A percentile compares a stretch with the other conserved stretches of the same genome.
phyloP scores from a whole-genome alignment of 192 early-diverging fungal species.

The Linnemannia zychae region DNA sequence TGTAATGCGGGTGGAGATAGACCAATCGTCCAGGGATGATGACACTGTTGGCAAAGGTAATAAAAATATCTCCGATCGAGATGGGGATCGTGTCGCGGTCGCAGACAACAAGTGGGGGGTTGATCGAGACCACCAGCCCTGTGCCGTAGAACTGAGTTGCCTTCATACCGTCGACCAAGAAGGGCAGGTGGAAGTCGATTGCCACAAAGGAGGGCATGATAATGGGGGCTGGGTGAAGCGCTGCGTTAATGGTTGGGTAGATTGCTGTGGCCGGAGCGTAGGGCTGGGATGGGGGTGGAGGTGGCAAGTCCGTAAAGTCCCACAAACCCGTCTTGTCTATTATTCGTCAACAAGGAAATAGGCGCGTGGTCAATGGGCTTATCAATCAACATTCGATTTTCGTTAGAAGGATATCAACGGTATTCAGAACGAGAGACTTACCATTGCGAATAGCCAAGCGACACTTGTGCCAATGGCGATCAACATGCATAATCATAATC shows the following conservation, averaged over 20 bases:
- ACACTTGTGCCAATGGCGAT: constrained; percentile 91
- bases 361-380: no score
- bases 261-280: constrained; percentile 77
- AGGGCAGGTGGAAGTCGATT: constrained; percentile 86
- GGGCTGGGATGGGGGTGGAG: constrained; percentile 63
- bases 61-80: constrained; percentile 80
- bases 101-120: constrained; percentile 85
- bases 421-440: constrained; percentile 24
- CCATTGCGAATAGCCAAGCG: constrained; percentile 82
- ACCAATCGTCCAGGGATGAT: constrained; percentile 87
- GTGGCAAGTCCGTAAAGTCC: constrained; percentile 79
- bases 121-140: constrained; percentile 84
- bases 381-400: no score
- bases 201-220: constrained; percentile 88
- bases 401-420: no score
- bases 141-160: constrained; percentile 77
- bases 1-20: constrained; percentile 91
- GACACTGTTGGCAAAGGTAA: constrained; percentile 91
- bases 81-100: constrained; percentile 87
- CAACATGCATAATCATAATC: constrained; percentile 87
- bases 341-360: not conserved
- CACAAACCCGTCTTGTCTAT: constrained; percentile 82
- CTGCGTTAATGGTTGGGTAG: constrained; percentile 76
- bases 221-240: constrained; percentile 76
- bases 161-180: constrained; percentile 82